Conservation (phyloP, 2,329 filamentous ascomycete species). For the Aspergillus aculeatus region DNA sequence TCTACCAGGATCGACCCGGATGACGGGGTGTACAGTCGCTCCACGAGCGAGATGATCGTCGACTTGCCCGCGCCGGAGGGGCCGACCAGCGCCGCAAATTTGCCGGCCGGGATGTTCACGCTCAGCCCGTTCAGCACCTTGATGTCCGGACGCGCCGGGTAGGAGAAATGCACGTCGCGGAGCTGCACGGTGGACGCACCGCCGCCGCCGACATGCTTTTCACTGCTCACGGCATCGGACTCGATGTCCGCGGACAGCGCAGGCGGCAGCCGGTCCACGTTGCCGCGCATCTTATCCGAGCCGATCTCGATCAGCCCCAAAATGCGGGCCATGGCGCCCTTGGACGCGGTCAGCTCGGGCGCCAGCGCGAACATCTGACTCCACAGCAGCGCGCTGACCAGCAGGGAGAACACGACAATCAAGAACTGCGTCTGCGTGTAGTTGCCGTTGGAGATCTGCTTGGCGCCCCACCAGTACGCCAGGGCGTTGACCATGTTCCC, state of each 20-base stretch:
- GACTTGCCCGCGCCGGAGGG: slow-evolving; percentile 66
- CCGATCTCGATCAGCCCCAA: slow-evolving; percentile 39
- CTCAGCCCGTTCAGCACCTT: slow-evolving; percentile 58
- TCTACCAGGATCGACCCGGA: slow-evolving; percentile 54
- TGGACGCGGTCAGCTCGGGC: slow-evolving; percentile 62
- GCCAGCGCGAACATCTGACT: slow-evolving; percentile 73
- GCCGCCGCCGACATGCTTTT: slow-evolving; percentile 6
- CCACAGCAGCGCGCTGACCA: slow-evolving; percentile 71
- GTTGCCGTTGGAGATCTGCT: slow-evolving; percentile 63
- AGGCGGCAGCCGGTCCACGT: not conserved
- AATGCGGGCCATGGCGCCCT: slow-evolving; percentile 62
- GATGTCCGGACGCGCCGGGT: slow-evolving; percentile 61
- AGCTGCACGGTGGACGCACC: slow-evolving; percentile 48
- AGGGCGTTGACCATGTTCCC: slow-evolving; percentile 70
- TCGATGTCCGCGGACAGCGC: slow-evolving; percentile 15
- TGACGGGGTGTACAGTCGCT: slow-evolving; percentile 55
- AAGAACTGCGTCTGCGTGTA: slow-evolving; percentile 69
- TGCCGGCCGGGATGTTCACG: slow-evolving; percentile 57
- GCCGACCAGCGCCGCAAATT: slow-evolving; percentile 65
- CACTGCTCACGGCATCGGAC: slow-evolving; percentile 6
- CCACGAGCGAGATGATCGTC: slow-evolving; percentile 58
- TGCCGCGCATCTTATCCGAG: slow-evolving; percentile 23
- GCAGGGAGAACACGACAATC: slow-evolving; percentile 67
- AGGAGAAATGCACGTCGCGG: slow-evolving; percentile 62
- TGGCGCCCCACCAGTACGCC: slow-evolving; percentile 77